These are phyloP conservation scores for Rhytidhysteron rufulum DNA, from an alignment of 2,329 filamentous ascomycete genomes.

Conservation along the genomic window DNA sequence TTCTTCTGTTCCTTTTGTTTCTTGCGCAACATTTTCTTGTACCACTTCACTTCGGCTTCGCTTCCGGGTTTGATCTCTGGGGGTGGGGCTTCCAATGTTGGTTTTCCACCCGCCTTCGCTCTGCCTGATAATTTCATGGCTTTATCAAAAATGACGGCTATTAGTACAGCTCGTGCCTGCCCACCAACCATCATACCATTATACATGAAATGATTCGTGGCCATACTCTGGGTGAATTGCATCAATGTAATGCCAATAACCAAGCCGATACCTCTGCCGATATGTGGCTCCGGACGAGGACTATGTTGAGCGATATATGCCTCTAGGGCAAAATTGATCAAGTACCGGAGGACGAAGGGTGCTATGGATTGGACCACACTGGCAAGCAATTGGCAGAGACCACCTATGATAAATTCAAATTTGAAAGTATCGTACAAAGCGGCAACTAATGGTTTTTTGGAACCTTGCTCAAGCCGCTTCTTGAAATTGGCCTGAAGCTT, in stretches of 20 bases:
- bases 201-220: constrained; percentile 88
- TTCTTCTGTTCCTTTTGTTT: constrained; percentile 40
- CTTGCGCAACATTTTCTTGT: constrained; percentile 44
- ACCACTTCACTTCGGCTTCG: constrained; percentile 50
- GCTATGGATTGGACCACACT: constrained; percentile 72
- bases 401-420: constrained; percentile 79
- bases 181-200: constrained; percentile 89
- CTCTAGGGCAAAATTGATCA: constrained; percentile 79
- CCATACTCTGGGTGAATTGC: constrained; percentile 78
- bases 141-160: constrained; percentile 87
- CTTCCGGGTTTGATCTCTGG: constrained; percentile 45
- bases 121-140: constrained; percentile 83
- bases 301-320: constrained; percentile 65
- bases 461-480: constrained; percentile 61
- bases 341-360: constrained; percentile 78
- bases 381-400: constrained; percentile 69
- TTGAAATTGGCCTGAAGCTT: constrained; percentile 67
- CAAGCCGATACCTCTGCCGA: constrained; percentile 75
- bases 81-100: constrained; percentile 37
- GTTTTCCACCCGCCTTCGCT: constrained; percentile 75
- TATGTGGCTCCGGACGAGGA: constrained; percentile 56
- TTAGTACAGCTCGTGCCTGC: constrained; percentile 74
- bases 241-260: constrained; percentile 80
- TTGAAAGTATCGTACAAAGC: constrained; percentile 85
- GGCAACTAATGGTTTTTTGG: constrained; percentile 70